Evolutionary conservation across 1,284 basidiomycete species (phyloP), one percentile per base, ranked within the genome.

Genomic region (Pseudozyma flocculosa): DNA sequence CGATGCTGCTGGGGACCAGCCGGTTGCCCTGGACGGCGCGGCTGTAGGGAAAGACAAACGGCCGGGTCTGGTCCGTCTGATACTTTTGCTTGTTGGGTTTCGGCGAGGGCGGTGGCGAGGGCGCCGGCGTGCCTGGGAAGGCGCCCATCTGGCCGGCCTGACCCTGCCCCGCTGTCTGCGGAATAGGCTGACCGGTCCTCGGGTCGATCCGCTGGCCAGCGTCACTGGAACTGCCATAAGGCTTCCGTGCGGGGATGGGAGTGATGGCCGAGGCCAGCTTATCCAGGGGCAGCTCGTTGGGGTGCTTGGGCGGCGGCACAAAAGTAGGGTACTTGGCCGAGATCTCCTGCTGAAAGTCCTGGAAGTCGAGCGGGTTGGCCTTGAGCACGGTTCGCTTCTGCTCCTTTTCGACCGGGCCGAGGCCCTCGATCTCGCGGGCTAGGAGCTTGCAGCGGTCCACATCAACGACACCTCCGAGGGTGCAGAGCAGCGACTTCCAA

Each of bases 41-140:
- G 21, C 45, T 90, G 78, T 95, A 98, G 0, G 95, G 95, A 76
- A 99, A 92, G 51, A 98, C 82, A 77, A 98, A 99, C 1, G 95
- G 95, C 9, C 90, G 84, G 30, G 82, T 87, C 75, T 95, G 95
- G 78, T 99, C 95, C 0, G 95, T 99, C 79, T 98, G 95, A 79
- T 92, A 99, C 76, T 96, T 93, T 75, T 94, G 92, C 79, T 97
- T 97, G 82, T 97, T 97, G 9, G 90, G 91, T 75, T 94, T 95
- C 14, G 82, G 81, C 18, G 87, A 87, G 0, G 88, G 88, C 1
- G 91, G 88, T 0, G 93, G 93, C 0, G 90, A 86, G 2, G 93
- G 92, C 22, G 90, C 90, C 1, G 91, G 92, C 19, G 74, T 76
- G n/a, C 64, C 72, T 0, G 69, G 63, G 4, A 55, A 95, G 92